phyloP scores from a whole-genome alignment of 192 early-diverging fungal genomes.

The Mortierella claussenii region DNA sequence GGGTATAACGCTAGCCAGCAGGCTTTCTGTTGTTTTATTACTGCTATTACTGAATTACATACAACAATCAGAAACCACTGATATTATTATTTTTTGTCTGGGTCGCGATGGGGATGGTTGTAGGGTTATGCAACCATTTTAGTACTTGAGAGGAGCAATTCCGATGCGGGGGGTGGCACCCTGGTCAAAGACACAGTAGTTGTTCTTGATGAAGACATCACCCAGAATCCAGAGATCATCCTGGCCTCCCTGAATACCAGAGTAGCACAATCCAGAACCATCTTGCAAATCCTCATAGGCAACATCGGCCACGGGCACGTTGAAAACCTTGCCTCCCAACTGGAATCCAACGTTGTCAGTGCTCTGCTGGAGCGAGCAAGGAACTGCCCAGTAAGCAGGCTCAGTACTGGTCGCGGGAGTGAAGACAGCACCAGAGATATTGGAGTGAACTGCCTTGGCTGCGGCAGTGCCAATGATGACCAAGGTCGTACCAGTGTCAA shows the following conservation, averaged over 20 bases:
- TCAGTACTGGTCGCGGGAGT: conserved; percentile 23
- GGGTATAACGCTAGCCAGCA: too few relatives aligned
- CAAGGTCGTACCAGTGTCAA: conserved; percentile 75
- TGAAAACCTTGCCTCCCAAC: conserved; percentile 49
- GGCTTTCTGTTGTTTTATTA: too few relatives aligned
- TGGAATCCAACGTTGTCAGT: conserved; percentile 42
- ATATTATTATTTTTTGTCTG: too few relatives aligned
- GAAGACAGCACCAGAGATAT: conserved; percentile 8
- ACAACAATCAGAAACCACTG: too few relatives aligned
- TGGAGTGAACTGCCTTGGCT: conserved; percentile 61
- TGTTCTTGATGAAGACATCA: conserved; percentile 73
- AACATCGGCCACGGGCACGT: conserved; percentile 44
- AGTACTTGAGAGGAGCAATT: conserved; percentile 68
- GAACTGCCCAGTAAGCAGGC: conserved; percentile 34
- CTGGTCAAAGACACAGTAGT: conserved; percentile 74
- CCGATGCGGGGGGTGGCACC: conserved; percentile 61
- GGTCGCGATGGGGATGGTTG: too few relatives aligned
- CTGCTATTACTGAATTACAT: too few relatives aligned
- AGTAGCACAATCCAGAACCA: conserved; percentile 32
- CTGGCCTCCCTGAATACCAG: conserved; percentile 47
- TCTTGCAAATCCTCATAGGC: conserved; percentile 39
- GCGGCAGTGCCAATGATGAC: conserved; percentile 62
- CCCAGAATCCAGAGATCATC: conserved; percentile 63
- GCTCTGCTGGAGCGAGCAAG: conserved; percentile 25
- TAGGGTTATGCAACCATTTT: too few relatives aligned